Percentiles rank a stretch among this genome's conserved stretches.
Evolutionary conservation across 2,329 filamentous ascomycete genomes (phyloP).

Genomic region (Cordyceps cicadae): DNA sequence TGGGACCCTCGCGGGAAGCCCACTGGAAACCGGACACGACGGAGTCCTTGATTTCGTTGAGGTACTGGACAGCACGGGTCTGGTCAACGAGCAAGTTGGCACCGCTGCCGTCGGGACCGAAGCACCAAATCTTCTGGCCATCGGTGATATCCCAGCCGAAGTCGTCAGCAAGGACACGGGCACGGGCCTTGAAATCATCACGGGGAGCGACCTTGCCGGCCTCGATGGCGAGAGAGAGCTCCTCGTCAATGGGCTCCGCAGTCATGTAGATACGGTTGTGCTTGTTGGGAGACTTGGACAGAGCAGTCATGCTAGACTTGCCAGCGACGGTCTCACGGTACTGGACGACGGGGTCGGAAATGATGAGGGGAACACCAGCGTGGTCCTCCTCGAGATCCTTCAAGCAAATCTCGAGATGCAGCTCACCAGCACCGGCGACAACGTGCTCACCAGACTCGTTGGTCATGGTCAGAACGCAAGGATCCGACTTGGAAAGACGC

Average conservation of each 20-base stretch:
- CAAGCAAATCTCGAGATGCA: slow-evolving; percentile 99
- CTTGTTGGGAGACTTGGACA: slow-evolving; percentile 99
- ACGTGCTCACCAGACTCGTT: slow-evolving; percentile 95
- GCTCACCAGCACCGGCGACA: slow-evolving; percentile 97
- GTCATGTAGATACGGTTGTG: slow-evolving; percentile 99
- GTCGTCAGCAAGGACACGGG: slow-evolving; percentile 91
- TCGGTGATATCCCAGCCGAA: slow-evolving; percentile 99
- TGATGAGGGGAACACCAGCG: slow-evolving; percentile 93
- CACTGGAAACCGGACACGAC: slow-evolving; percentile 99
- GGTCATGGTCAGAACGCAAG: slow-evolving; percentile 89
- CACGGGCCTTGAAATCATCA: slow-evolving; percentile 98
- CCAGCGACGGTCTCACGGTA: slow-evolving; percentile 92
- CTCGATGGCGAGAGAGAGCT: slow-evolving; percentile 86
- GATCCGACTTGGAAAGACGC: slow-evolving; percentile 99
- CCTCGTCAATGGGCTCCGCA: slow-evolving; percentile 85
- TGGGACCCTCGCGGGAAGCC: slow-evolving; percentile 93
- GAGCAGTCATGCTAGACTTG: slow-evolving; percentile 86
- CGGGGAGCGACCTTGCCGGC: slow-evolving; percentile 82
- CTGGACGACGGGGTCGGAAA: slow-evolving; percentile 96
- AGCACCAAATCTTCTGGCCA: slow-evolving; percentile 99
- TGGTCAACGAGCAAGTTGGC: slow-evolving; percentile 98
- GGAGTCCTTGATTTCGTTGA: slow-evolving; percentile 99
- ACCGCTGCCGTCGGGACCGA: slow-evolving; percentile 94
- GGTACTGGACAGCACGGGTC: slow-evolving; percentile 99
- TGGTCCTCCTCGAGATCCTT: slow-evolving; percentile 99